Base-by-base conservation (phyloP, 306 rosid species). In the Acacia crassicarpa region DNA sequence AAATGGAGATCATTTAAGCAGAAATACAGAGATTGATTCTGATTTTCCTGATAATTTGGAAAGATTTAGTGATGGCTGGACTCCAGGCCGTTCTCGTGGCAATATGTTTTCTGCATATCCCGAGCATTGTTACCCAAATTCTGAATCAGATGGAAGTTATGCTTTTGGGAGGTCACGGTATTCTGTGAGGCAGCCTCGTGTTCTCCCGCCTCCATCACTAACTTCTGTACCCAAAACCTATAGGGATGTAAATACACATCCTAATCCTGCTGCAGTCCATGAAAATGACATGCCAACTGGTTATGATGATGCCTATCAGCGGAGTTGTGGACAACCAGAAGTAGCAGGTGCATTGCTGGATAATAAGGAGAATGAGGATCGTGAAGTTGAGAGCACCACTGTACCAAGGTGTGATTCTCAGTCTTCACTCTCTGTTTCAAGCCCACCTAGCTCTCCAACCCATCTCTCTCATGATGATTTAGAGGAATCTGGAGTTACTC, bases 341-440 rank as follows among this genome's bases (percentile, higher is more conserved):
- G 88, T 83, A 71, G 87, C 83, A 48, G 88, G 84, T 79, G 76
- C 85, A 48, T 84, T 79, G 75, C 89, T 62, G 69, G 95, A 90
- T 78, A 80, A 78, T 83, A 54, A 78, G 66, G 92, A 83, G 82
- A 87, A 82, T 63, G 89, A 80, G 83, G 86, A 88, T 78, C 91
- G 74, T 74, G 81, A 80, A 71, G 78, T 86, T 35, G 92, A 91
- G 73, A 61, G 86, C 63, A 82, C 80, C 68, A 33, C 83, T 67
- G 73, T 92, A 23, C 89, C 54, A 13, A 88, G 97, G 83, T 95
- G 98, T 78, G 99, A 88, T 87, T 95, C 98, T 58, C 99, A 95
- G 80, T 95, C 99, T 23, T 93, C 99, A 66, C 98, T 95, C 59
- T 95, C 95, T 68, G 99, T 95, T 76, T 95, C 97, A 80, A 95